Evolutionary conservation across 2,329 filamentous ascomycete species (phyloP).

Genomic region (Pseudogymnoascus sp.): DNA sequence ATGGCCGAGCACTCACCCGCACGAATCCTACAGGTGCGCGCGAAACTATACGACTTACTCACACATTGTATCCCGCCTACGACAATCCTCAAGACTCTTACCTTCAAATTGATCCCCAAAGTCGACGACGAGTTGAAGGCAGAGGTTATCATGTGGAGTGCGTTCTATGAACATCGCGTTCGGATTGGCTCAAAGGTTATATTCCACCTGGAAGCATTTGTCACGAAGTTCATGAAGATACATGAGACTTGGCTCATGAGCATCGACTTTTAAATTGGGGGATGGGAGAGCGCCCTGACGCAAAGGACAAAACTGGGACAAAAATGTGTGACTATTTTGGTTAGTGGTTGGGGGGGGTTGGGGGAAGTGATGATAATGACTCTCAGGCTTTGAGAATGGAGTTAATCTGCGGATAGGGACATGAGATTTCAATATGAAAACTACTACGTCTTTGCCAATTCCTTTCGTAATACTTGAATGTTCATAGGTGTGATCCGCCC

Average conservation of each 20-base stretch:
- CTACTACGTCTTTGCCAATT: neutral
- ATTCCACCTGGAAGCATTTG: slow-evolving; percentile 96
- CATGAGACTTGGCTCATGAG: slow-evolving; percentile 87
- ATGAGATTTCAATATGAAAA: slow-evolving; percentile 1
- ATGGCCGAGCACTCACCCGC: slow-evolving; percentile 87
- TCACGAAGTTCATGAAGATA: slow-evolving; percentile 96
- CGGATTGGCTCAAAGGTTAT: slow-evolving; percentile 91
- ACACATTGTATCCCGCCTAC: slow-evolving; percentile 96
- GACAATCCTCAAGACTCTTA: slow-evolving; percentile 87
- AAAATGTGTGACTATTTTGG: neutral
- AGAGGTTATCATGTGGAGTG: slow-evolving; percentile 91
- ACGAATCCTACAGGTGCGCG: slow-evolving; percentile 76
- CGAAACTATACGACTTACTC: slow-evolving; percentile 93
- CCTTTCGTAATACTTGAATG: neutral
- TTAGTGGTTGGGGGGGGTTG: neutral
- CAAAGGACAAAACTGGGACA: neutral
- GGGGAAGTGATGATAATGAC: neutral
- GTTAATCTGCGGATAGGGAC: neutral
- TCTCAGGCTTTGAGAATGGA: neutral
- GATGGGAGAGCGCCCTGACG: neutral
- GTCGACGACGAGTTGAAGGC: slow-evolving; percentile 85
- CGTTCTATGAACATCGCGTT: slow-evolving; percentile 94
- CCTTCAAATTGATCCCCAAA: slow-evolving; percentile 81
- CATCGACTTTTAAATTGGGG: slow-evolving; percentile 53
- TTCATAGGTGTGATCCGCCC: neutral